Base-by-base conservation (phyloP, 768 basidiomycete species). In the Mycena filopes region DNA sequence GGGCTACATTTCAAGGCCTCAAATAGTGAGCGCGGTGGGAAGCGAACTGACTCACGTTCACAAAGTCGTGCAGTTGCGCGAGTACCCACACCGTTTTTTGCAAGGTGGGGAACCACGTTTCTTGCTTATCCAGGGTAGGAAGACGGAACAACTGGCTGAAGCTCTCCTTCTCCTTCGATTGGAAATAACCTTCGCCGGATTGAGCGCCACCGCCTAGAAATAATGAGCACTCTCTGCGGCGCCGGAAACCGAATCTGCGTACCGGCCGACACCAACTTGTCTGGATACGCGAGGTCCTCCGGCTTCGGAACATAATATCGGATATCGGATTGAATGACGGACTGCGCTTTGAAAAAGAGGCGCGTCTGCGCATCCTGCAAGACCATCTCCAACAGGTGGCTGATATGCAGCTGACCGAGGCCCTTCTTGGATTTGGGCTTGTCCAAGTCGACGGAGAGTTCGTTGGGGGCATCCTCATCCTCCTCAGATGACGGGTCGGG, bases 281-380 rank as follows among this genome's bases (percentile, higher is more conserved):
- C 89, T 23, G 96, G 96, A 79, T 96, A 99, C 16, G 89, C 88
- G 49, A 99, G 78, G 75, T 98, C 96, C 67, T 89, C 91, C 3
- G 83, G 77, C 66, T 87, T 91, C 0, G 95, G 90, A 1, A 84
- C 83, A 75, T 92, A 98, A 71, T 93, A 90, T 67, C 91, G 82
- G 38, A 99, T 94, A 55, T 98, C 97, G 33, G 87, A 86, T 72
- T 96, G 93, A 33, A 99, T 88, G 47, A 98, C 85, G 2, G 94
- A 87, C 77, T 99, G 96, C 8, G 96, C 96, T 75, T 98, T 93
- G 85, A 99, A 99, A 71, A 98, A 95, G 48, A 99, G 76, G 58
- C 96, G 80, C 15, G 98, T 98, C 81, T 99, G 97, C 1, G 96
- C 95, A 74, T 99, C 97, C 75, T 98, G 96, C 28, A 98, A 78